Conservation (phyloP, 352 stramenopile genomes). For the Pythium sukuiense region DNA sequence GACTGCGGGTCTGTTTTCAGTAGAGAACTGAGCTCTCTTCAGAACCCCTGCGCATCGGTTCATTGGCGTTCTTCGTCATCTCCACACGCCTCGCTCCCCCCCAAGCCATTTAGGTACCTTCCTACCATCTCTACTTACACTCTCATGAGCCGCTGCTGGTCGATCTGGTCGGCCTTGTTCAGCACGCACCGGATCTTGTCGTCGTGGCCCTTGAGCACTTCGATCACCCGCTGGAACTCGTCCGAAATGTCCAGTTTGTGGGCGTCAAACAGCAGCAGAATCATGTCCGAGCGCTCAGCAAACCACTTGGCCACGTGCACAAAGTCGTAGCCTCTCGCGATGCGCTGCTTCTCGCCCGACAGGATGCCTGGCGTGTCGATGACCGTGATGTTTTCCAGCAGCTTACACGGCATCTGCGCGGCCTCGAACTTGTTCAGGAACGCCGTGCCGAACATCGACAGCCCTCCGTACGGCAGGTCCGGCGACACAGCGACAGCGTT, state of each 20-base stretch:
- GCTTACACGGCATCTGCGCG: constrained; percentile 91
- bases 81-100: not conserved
- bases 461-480: constrained; percentile 92
- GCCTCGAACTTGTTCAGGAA: constrained; percentile 99
- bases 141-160: constrained; percentile 96
- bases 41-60: constrained; percentile 49
- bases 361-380: constrained; percentile 98
- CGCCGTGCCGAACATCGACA: constrained; percentile 96
- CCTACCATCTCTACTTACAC: constrained; percentile 49
- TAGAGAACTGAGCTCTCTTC: constrained; percentile 29
- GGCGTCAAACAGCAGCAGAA: constrained; percentile 99
- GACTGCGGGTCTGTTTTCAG: constrained; percentile 19
- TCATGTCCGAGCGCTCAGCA: constrained; percentile 96
- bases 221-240: constrained; percentile 98
- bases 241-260: constrained; percentile 99
- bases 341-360: constrained; percentile 98
- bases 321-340: constrained; percentile 97
- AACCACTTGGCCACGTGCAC: constrained; percentile 91
- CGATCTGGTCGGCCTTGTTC: constrained; percentile 99
- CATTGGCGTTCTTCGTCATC: constrained; percentile 24
- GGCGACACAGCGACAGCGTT: constrained; percentile 96
- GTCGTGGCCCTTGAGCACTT: constrained; percentile 95
- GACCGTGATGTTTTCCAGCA: constrained; percentile 96
- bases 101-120: no score
- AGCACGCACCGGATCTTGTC: constrained; percentile 99